Evolutionary conservation across 768 basidiomycete species (phyloP).

Genomic region (Auricularia sp.): DNA sequence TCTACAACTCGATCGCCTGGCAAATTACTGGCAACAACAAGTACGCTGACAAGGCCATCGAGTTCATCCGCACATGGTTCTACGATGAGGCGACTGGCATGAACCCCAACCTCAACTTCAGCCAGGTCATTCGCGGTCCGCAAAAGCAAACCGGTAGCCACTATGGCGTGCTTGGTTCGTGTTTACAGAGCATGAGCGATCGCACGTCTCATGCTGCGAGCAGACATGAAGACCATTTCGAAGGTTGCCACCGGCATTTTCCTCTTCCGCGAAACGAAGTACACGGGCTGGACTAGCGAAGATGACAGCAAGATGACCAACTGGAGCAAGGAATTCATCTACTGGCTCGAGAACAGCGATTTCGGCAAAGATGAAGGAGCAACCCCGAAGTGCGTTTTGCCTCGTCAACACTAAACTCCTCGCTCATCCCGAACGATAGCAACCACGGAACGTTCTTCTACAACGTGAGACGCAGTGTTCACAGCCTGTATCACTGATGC

Average conservation of each 20-base stretch:
- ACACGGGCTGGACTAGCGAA: constrained; percentile 44
- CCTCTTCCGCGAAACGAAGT: constrained; percentile 34
- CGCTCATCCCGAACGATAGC: constrained; percentile 21
- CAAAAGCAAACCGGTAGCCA: constrained; percentile 35
- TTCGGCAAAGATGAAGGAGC: constrained; percentile 32
- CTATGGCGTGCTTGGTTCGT: constrained; percentile 37
- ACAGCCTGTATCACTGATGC: too few relatives aligned
- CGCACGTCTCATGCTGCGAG: background rate
- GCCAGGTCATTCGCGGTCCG: constrained; percentile 41
- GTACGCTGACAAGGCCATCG: constrained; percentile 37
- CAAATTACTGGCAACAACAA: constrained; percentile 30
- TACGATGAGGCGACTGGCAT: constrained; percentile 34
- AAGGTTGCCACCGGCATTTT: constrained; percentile 39
- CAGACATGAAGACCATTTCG: constrained; percentile 46
- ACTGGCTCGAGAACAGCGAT: constrained; percentile 42
- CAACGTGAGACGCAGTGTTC: constrained; percentile 22
- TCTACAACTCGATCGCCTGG: constrained; percentile 39
- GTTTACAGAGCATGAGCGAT: background rate
- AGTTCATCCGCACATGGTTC: constrained; percentile 19
- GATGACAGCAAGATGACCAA: constrained; percentile 35
- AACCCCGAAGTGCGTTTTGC: constrained; percentile 29
- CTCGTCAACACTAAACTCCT: background rate
- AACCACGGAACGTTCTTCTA: constrained; percentile 61
- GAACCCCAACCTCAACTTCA: constrained; percentile 50
- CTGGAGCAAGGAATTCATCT: constrained; percentile 37